These are phyloP conservation scores for Neonectria hederae DNA, from an alignment of 2,329 filamentous ascomycete genomes.

Conservation along the genomic window DNA sequence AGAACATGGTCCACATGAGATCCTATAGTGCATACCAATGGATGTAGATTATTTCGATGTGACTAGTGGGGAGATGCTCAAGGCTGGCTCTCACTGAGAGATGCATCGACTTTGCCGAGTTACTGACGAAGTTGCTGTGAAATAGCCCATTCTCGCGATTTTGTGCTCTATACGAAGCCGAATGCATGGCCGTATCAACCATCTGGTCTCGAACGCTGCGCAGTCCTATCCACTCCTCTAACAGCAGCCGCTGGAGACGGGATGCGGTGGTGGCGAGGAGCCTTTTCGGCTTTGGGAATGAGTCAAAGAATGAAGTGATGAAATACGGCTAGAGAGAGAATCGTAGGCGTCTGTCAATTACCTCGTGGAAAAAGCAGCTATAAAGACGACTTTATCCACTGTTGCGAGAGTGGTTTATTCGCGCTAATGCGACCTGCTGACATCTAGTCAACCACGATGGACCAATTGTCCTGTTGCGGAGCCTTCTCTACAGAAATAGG, in stretches of 20 bases:
- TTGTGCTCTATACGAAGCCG: constrained; percentile 48
- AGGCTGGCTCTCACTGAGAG: constrained; percentile 52
- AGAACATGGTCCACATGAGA: no score
- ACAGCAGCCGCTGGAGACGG: constrained; percentile 35
- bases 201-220: constrained; percentile 57
- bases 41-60: constrained; percentile 46
- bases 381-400: no score
- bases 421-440: no score
- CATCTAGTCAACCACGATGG: no score
- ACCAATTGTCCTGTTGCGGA: no score
- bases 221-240: constrained; percentile 59
- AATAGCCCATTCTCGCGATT: constrained; percentile 25
- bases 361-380: no score
- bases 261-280: constrained; percentile 35
- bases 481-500: no score
- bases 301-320: no score
- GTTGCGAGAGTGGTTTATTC: no score
- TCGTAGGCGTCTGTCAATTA: no score
- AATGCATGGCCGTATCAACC: constrained; percentile 60
- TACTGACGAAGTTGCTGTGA: constrained; percentile 50
- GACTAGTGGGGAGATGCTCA: constrained; percentile 51
- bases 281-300: constrained; percentile 25
- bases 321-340: no score
- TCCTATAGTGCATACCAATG: constrained; percentile 26
- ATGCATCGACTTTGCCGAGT: constrained; percentile 49